Evolutionary conservation across 2,329 filamentous ascomycete species (phyloP).

Genomic region (Ceratocystiopsis sp.): DNA sequence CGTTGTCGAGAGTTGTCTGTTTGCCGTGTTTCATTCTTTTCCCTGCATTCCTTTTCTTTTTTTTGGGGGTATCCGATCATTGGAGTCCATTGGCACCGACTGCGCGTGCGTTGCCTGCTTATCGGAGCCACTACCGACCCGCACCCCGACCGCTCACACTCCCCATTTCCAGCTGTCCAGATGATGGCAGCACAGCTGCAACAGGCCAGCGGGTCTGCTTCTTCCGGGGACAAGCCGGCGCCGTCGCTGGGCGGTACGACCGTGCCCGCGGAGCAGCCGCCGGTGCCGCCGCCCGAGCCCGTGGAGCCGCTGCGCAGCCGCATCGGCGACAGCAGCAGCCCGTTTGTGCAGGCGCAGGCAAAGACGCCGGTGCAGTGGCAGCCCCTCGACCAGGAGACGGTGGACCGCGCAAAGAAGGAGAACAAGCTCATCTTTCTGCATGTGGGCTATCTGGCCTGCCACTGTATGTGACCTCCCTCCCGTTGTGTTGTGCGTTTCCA

Average conservation of each 20-base stretch:
- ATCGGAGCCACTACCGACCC: no score
- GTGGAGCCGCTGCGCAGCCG: conserved; percentile 19
- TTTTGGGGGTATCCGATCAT: no score
- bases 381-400: conserved; percentile 60
- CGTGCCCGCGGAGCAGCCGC: neutral
- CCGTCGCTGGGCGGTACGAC: conserved; percentile 3
- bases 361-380: conserved; percentile 86
- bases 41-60: no score
- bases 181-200: conserved; percentile 12
- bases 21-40: no score
- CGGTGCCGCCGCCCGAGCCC: neutral
- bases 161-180: neutral
- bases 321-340: conserved; percentile 25
- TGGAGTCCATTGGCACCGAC: neutral
- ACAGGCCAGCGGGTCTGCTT: conserved; percentile 9
- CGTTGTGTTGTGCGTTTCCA: conserved; percentile 15
- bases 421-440: conserved; percentile 87
- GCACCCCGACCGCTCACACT: neutral
- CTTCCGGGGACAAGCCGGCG: neutral
- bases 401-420: conserved; percentile 59
- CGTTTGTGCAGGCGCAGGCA: conserved; percentile 53
- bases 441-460: conserved; percentile 88
- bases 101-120: no score
- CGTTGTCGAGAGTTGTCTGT: no score
- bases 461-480: conserved; percentile 45